phyloP scores from a whole-genome alignment of 2,329 filamentous ascomycete genomes.

The Orbilia ellipsospora region DNA sequence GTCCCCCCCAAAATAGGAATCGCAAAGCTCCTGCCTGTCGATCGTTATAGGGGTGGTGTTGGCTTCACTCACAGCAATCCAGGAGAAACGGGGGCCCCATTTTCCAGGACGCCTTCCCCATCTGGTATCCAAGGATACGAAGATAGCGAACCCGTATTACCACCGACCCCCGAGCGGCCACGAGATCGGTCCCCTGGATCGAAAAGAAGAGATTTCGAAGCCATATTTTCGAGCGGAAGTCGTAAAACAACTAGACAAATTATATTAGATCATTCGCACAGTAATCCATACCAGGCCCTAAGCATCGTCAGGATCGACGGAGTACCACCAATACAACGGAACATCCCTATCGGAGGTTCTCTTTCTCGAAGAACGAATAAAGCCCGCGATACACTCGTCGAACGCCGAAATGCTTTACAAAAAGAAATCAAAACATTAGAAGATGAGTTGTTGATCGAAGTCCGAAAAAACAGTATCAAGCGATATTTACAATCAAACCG shows the following conservation, averaged over 20 bases:
- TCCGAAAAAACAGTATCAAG: conserved; percentile 10
- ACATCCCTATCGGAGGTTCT: neutral
- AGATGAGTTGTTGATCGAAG: conserved; percentile 37
- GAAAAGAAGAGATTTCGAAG: conserved; percentile 30
- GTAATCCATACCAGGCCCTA: conserved; percentile 13
- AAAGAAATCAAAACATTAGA: conserved; percentile 25
- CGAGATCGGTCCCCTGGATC: conserved; percentile 31
- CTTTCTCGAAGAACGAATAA: conserved; percentile 8
- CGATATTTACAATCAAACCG: neutral
- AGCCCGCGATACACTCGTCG: conserved; percentile 3
- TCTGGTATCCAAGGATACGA: conserved; percentile 17
- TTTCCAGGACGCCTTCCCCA: conserved; percentile 35
- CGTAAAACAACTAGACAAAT: conserved; percentile 1
- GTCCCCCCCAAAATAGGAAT: neutral
- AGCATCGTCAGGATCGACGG: neutral
- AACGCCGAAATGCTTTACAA: conserved; percentile 31
- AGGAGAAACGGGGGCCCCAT: neutral
- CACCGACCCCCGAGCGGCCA: conserved; percentile 25
- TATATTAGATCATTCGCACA: neutral
- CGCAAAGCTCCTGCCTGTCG: conserved; percentile 1
- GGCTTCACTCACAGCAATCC: neutral
- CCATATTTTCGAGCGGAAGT: conserved; percentile 43
- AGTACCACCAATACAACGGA: no score
- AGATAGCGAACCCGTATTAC: conserved; percentile 27
- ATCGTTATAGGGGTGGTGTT: neutral